A percentile compares a stretch with the other conserved stretches of the same genome.
Conservation (phyloP, 2,329 filamentous ascomycete genomes). For the Aspergillus sp. region DNA sequence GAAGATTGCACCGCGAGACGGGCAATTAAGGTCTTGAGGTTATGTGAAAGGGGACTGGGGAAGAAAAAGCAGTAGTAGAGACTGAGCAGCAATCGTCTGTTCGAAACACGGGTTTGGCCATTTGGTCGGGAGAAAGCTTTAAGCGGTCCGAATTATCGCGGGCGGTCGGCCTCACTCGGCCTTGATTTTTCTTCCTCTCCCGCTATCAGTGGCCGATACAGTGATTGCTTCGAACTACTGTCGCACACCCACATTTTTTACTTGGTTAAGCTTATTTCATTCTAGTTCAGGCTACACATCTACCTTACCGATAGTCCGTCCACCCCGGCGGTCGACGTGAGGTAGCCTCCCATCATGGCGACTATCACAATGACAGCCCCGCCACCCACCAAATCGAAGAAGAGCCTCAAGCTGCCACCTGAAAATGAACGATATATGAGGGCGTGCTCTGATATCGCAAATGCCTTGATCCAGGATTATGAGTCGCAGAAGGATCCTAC, state of each 20-base stretch:
- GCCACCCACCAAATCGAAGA: constrained; percentile 58
- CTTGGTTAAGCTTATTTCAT: background rate
- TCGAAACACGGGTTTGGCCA: constrained; percentile 27
- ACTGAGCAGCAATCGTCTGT: constrained; percentile 20
- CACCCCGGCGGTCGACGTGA: constrained; percentile 10
- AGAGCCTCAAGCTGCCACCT: constrained; percentile 74
- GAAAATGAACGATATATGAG: constrained; percentile 94
- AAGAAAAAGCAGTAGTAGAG: constrained; percentile 23
- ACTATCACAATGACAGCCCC: constrained; percentile 62
- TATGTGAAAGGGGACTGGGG: constrained; percentile 13
- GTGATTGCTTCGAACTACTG: background rate
- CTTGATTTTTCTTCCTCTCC: constrained; percentile 20
- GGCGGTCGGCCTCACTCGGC: constrained; percentile 29
- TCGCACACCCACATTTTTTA: background rate
- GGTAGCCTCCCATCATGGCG: constrained; percentile 53
- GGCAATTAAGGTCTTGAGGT: constrained; percentile 17
- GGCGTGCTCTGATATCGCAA: constrained; percentile 94
- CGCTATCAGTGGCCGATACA: background rate
- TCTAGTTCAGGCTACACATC: background rate
- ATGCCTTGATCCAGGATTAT: constrained; percentile 89
- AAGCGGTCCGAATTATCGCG: constrained; percentile 36
- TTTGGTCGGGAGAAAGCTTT: constrained; percentile 37
- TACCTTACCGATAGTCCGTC: background rate
- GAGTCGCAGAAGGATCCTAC: constrained; percentile 74
- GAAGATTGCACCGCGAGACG: constrained; percentile 17